These are phyloP conservation scores for Podospora didyma DNA, from an alignment of 495 filamentous ascomycete species.

Conservation along the genomic window DNA sequence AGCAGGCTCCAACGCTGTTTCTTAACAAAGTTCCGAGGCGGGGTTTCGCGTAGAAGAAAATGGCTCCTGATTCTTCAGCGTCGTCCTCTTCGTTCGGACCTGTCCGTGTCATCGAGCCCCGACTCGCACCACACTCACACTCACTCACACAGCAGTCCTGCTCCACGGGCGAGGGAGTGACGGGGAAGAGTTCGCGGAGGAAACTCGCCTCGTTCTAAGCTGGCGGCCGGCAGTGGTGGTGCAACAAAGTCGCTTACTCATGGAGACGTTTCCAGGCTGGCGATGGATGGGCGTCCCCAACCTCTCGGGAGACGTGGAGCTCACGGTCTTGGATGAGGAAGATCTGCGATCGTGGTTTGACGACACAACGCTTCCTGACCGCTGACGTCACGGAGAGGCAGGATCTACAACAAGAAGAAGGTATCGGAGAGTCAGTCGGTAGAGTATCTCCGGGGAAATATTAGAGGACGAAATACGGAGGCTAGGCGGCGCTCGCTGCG, in stretches of 20 bases:
- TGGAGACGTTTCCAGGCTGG: constrained; percentile 16
- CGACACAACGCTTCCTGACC: constrained; percentile 12
- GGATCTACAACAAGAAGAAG: not conserved
- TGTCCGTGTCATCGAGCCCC: constrained; percentile 21
- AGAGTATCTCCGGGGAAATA: not conserved
- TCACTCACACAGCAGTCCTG: constrained; percentile 52
- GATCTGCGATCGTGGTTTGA: constrained; percentile 41
- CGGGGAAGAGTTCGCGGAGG: constrained; percentile 48
- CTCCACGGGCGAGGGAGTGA: constrained; percentile 53
- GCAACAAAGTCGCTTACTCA: too few species aligned
- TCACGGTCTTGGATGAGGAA: constrained; percentile 27
- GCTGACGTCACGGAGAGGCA: constrained; percentile 1
- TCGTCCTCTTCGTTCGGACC: constrained; percentile 5
- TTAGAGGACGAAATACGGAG: not conserved
- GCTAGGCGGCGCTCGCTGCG: not conserved
- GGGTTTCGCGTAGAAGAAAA: too few species aligned
- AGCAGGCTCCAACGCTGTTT: too few species aligned
- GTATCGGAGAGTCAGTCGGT: not conserved
- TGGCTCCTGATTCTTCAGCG: not conserved
- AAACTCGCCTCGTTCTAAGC: constrained; percentile 42
- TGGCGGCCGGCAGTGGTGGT: too few species aligned
- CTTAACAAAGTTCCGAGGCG: too few species aligned
- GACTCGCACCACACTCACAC: constrained; percentile 40
- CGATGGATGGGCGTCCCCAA: constrained; percentile 43
- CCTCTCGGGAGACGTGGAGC: constrained; percentile 35